Evolutionary conservation across 164 flowering plant species (phyloP).

Genomic region (Vitis rotundifolia): DNA sequence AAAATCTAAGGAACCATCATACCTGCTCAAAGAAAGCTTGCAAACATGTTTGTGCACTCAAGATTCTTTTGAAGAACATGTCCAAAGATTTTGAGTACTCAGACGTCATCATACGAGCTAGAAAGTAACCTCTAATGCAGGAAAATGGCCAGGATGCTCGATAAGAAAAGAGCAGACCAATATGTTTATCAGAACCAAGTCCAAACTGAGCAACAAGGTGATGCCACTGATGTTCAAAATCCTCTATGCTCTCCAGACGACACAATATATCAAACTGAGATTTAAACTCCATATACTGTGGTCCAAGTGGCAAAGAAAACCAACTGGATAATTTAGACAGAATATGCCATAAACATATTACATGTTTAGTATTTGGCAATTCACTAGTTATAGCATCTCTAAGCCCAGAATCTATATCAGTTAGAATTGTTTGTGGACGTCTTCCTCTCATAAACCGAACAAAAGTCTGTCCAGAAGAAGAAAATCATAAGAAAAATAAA

Average conservation of each 20-base stretch:
- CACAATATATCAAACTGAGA: conserved; percentile 47
- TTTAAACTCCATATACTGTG: conserved; percentile 47
- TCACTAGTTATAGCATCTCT: conserved; percentile 47
- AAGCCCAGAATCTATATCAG: conserved; percentile 34
- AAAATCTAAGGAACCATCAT: neutral
- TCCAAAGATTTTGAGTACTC: conserved; percentile 46
- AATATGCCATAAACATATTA: conserved; percentile 43
- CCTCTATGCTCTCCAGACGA: conserved; percentile 42
- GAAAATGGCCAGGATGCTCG: conserved; percentile 45
- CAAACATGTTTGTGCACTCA: conserved; percentile 45
- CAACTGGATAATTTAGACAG: conserved; percentile 53
- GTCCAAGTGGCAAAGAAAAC: conserved; percentile 51
- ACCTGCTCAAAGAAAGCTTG: conserved; percentile 61
- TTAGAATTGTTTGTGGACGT: conserved; percentile 35
- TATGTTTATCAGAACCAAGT: conserved; percentile 54
- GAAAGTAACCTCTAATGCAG: conserved; percentile 42
- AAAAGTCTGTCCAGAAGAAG: conserved; percentile 34
- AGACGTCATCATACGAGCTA: conserved; percentile 39
- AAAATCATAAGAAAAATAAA: conserved; percentile 13
- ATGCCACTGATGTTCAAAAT: conserved; percentile 60
- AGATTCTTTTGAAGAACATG: conserved; percentile 40
- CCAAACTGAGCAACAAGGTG: conserved; percentile 48
- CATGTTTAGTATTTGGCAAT: conserved; percentile 55
- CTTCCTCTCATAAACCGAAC: conserved; percentile 36
- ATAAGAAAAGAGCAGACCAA: conserved; percentile 40